Evolutionary conservation across 2,329 filamentous ascomycete species (phyloP).

Genomic region (Aspergillus fructus): DNA sequence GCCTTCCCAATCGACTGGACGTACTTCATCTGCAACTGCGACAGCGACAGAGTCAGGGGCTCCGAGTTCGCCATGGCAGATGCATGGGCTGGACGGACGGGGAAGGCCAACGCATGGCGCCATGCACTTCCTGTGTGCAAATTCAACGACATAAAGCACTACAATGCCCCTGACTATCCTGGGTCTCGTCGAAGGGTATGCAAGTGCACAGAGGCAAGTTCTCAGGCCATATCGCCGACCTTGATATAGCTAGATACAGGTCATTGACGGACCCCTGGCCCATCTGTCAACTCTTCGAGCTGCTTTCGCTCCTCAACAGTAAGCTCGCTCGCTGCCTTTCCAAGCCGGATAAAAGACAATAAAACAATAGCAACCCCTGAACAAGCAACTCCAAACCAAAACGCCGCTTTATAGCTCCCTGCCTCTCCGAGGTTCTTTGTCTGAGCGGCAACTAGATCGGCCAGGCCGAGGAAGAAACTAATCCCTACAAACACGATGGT

Average conservation of each 20-base stretch:
- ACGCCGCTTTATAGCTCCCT: conserved; percentile 13
- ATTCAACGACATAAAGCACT: too few species aligned
- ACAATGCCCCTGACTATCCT: not conserved
- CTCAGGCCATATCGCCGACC: not conserved
- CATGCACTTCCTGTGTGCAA: too few species aligned
- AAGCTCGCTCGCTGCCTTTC: not conserved
- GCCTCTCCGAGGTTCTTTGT: not conserved
- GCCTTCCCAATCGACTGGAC: too few species aligned
- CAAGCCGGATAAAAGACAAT: not conserved
- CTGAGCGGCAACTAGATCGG: conserved; percentile 3
- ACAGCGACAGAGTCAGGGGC: too few species aligned
- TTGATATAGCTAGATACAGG: too few species aligned
- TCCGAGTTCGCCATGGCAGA: too few species aligned
- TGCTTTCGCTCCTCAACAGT: conserved; percentile 1
- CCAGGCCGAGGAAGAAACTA: conserved; percentile 11
- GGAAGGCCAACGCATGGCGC: too few species aligned
- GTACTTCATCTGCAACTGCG: too few species aligned
- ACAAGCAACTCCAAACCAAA: conserved; percentile 14
- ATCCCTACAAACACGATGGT: conserved; percentile 11
- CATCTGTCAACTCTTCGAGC: not conserved
- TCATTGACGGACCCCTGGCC: too few species aligned
- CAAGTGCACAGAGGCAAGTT: not conserved
- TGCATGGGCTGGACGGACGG: too few species aligned
- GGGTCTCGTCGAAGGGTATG: too few species aligned
- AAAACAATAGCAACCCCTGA: not conserved